Percentiles rank a stretch among this genome's conserved stretches.
phyloP scores from a whole-genome alignment of 2,329 filamentous ascomycete genomes.

The Fusarium lyarnte region DNA sequence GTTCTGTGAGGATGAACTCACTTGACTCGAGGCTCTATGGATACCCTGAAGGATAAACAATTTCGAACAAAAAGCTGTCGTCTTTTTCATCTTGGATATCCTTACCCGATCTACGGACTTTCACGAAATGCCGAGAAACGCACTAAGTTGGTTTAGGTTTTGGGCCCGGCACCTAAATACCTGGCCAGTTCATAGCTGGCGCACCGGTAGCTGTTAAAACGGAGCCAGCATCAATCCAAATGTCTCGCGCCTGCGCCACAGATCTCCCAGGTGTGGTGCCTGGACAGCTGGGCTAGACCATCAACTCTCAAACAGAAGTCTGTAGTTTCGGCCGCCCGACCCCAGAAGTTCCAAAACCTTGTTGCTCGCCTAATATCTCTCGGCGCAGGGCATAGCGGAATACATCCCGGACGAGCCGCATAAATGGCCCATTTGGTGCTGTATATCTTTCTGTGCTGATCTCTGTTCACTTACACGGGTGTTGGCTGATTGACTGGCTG shows the following conservation, averaged over 20 bases:
- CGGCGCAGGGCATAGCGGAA: constrained; percentile 25
- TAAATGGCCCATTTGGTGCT: neutral
- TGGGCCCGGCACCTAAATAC: constrained; percentile 17
- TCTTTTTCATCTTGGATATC: constrained; percentile 23
- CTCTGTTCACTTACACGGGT: neutral
- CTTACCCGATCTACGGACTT: constrained; percentile 21
- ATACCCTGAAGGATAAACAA: neutral
- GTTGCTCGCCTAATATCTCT: constrained; percentile 7
- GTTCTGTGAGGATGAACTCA: neutral
- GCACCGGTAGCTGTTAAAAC: constrained; percentile 11
- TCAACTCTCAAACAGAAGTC: neutral
- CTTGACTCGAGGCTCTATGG: constrained; percentile 6
- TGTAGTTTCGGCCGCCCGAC: constrained; percentile 21
- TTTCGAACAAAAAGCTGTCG: neutral
- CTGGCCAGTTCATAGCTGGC: constrained; percentile 6
- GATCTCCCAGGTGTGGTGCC: constrained; percentile 17
- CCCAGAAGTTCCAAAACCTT: constrained; percentile 10
- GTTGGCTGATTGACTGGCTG: neutral
- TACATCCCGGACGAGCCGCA: constrained; percentile 24
- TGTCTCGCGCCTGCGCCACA: constrained; percentile 27
- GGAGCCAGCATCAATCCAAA: constrained; percentile 8
- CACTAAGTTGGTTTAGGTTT: constrained; percentile 15
- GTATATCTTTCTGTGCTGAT: constrained; percentile 20
- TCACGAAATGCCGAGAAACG: constrained; percentile 27
- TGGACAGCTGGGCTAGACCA: constrained; percentile 4